These are phyloP conservation scores for Beta vulgaris DNA, from an alignment of 148 eudicot genomes.

Conservation along the genomic window DNA sequence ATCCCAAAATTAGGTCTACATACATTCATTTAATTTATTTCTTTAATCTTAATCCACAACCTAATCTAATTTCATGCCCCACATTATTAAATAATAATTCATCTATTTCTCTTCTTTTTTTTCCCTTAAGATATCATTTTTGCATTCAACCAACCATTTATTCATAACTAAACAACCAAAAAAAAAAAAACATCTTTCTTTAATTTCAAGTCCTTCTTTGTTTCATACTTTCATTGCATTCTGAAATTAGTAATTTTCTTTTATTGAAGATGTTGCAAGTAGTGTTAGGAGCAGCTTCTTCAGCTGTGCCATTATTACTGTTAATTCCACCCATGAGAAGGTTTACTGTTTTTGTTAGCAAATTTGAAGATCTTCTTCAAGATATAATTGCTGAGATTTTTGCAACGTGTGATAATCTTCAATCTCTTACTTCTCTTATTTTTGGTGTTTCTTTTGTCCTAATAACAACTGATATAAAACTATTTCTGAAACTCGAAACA, in stretches of 20 bases:
- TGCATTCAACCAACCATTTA: not conserved
- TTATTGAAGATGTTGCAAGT: constrained; percentile 24
- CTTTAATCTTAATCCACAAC: not conserved
- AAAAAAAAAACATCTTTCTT: too few species aligned
- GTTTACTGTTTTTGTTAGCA: constrained; percentile 19
- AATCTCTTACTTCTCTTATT: constrained; percentile 7
- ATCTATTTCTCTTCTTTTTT: not conserved
- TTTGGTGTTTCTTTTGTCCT: not conserved
- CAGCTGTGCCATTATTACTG: constrained; percentile 32
- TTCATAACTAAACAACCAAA: too few species aligned
- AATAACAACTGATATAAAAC: too few species aligned
- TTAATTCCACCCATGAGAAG: constrained; percentile 33
- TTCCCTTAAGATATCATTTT: too few species aligned
- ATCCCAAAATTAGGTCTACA: not conserved
- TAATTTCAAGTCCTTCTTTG: too few species aligned
- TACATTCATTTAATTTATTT: not conserved
- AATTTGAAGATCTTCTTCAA: constrained; percentile 24
- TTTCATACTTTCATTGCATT: too few species aligned
- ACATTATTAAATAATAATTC: not conserved
- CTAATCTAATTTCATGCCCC: not conserved
- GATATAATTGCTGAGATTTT: constrained; percentile 18
- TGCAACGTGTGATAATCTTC: constrained; percentile 6
- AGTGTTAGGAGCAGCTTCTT: constrained; percentile 29
- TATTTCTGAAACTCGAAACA: too few species aligned
- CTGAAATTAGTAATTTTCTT: too few species aligned